Conservation (phyloP, 164 flowering plant species). For the Vitis rotundifolia region DNA sequence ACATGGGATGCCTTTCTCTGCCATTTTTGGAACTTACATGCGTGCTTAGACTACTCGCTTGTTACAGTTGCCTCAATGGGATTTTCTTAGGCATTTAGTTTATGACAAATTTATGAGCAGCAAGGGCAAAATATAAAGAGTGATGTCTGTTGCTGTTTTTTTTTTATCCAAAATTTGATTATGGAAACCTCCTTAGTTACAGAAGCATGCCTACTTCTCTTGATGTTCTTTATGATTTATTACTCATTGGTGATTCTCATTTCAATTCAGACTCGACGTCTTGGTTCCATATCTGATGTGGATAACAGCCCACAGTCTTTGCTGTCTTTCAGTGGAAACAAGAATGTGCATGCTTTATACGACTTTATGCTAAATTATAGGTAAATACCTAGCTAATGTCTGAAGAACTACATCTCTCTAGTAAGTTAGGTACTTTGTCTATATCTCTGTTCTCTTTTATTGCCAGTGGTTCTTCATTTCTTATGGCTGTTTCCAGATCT, state of each 20-base stretch:
- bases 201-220: no score
- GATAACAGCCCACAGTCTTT: conserved; percentile 84
- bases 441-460: no score
- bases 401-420: no score
- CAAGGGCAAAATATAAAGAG: no score
- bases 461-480: conserved; percentile 14
- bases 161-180: no score
- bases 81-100: no score
- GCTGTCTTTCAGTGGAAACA: conserved; percentile 66
- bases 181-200: no score
- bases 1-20: neutral
- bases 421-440: no score
- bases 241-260: neutral
- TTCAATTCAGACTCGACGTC: conserved; percentile 60
- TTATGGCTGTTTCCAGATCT: conserved; percentile 49
- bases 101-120: no score
- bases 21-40: neutral
- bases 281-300: conserved; percentile 47
- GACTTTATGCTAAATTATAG: conserved; percentile 89
- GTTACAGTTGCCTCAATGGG: no score
- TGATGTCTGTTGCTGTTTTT: no score
- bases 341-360: conserved; percentile 76
- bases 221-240: neutral
- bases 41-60: neutral
- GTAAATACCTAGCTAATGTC: conserved; percentile 29